phyloP scores from a whole-genome alignment of 2,329 filamentous ascomycete genomes.

The Cladophialophora yegresii region DNA sequence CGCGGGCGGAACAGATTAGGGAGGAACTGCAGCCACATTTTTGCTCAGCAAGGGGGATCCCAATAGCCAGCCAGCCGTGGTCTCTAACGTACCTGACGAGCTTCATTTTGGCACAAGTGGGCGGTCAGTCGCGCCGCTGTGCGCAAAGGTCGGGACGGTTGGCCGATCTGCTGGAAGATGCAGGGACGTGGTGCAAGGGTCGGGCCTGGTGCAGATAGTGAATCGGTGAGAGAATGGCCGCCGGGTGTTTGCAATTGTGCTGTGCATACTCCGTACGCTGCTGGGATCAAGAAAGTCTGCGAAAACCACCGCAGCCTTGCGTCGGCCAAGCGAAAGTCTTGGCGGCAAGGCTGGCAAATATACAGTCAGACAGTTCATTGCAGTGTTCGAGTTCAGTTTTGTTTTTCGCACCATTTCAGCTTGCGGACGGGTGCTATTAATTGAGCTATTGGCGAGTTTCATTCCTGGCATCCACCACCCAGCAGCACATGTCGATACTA shows the following conservation, averaged over 20 bases:
- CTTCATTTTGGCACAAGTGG: constrained; percentile 69
- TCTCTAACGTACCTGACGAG: constrained; percentile 76
- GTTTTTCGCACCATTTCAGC: neutral
- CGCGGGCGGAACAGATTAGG: too few relatives aligned
- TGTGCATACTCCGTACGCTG: neutral
- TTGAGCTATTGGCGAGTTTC: neutral
- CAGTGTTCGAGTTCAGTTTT: neutral
- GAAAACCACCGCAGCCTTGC: neutral
- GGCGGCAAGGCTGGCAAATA: neutral
- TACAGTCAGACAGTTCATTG: neutral
- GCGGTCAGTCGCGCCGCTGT: constrained; percentile 18
- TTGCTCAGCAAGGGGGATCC: constrained; percentile 17
- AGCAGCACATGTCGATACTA: neutral
- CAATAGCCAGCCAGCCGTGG: neutral
- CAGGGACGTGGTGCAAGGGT: neutral
- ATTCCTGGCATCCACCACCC: neutral
- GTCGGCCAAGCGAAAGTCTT: constrained; percentile 3
- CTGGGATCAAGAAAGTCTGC: neutral
- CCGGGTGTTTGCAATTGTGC: neutral
- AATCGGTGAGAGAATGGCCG: neutral
- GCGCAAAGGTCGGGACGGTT: neutral
- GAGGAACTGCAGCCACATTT: neutral
- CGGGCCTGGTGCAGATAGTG: neutral
- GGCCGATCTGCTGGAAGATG: neutral
- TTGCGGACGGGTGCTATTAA: neutral